Conservation (phyloP, 1,284 basidiomycete species). For the Sporisorium reilianum region DNA sequence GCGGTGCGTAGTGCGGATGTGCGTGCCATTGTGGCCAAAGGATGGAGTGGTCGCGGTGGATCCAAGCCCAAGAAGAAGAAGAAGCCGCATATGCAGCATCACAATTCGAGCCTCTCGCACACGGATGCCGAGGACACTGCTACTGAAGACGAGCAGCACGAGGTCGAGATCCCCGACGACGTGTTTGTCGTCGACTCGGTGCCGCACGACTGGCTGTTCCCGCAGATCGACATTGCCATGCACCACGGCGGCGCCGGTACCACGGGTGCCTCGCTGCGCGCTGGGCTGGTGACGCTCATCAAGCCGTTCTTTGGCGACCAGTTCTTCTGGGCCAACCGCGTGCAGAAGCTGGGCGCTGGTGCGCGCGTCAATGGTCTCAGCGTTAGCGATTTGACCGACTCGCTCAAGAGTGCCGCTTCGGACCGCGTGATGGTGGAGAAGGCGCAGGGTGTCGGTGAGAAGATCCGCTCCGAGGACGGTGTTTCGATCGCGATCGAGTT, state of each 20-base stretch:
- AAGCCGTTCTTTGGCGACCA: constrained; percentile 68
- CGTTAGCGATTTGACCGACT: constrained; percentile 31
- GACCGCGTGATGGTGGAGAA: constrained; percentile 62
- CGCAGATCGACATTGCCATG: constrained; percentile 46
- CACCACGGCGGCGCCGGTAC: constrained; percentile 81
- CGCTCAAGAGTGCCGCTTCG: constrained; percentile 47
- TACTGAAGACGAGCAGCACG: constrained; percentile 54
- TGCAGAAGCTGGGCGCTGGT: constrained; percentile 61
- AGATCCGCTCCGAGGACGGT: constrained; percentile 61
- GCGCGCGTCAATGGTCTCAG: constrained; percentile 44
- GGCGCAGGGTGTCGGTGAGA: constrained; percentile 56
- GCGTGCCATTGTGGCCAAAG: constrained; percentile 66
- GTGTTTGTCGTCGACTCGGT: constrained; percentile 63
- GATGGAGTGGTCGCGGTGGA: constrained; percentile 60
- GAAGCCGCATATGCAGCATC: constrained; percentile 9
- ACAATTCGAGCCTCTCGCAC: constrained; percentile 6
- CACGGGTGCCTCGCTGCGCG: constrained; percentile 70
- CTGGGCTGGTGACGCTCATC: constrained; percentile 61
- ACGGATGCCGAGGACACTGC: constrained; percentile 32
- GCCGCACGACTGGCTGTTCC: constrained; percentile 55
- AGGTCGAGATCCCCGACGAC: constrained; percentile 66
- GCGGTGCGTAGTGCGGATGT: constrained; percentile 59
- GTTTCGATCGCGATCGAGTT: constrained; percentile 57
- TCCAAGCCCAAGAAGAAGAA: constrained; percentile 42
- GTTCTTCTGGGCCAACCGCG: constrained; percentile 64